A percentile compares a stretch with the other conserved stretches of the same genome.
Evolutionary conservation across 2,329 filamentous ascomycete genomes (phyloP).

Genomic region (Penicillium sp.): DNA sequence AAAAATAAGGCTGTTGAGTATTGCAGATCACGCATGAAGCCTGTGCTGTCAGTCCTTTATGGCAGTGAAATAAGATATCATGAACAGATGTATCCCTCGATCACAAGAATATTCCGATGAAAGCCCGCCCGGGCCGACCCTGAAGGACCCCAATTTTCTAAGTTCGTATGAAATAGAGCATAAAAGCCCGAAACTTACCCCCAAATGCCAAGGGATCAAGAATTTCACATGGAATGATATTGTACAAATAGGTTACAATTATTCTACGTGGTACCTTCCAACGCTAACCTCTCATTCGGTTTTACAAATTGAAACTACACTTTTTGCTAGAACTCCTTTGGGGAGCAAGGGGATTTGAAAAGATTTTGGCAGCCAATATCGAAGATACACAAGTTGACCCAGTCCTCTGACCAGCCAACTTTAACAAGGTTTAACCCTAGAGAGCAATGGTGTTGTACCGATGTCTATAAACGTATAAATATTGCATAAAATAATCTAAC

Average conservation of each 20-base stretch:
- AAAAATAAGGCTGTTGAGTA: background rate
- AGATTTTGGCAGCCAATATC: background rate
- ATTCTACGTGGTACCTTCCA: background rate
- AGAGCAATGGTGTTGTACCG: background rate
- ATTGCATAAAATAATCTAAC: background rate
- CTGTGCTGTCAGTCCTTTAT: background rate
- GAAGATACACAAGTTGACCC: too few relatives aligned
- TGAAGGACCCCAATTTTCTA: background rate
- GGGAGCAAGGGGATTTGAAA: background rate
- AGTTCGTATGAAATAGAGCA: background rate
- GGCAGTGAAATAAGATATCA: background rate
- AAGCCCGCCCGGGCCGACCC: background rate
- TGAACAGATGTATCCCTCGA: background rate
- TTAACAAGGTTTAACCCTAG: background rate
- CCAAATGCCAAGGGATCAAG: slow-evolving; percentile 1
- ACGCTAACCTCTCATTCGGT: background rate
- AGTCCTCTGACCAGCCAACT: background rate
- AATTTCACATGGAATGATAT: slow-evolving; percentile 6
- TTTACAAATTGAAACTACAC: background rate
- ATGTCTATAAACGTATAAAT: background rate
- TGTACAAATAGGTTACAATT: background rate
- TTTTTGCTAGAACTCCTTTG: background rate
- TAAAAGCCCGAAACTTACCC: background rate
- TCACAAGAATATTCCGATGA: background rate
- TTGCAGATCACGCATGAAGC: background rate